Percentiles rank a stretch among this genome's conserved stretches.
phyloP scores from a whole-genome alignment of 805 yeast species.

The Sugiyamaella lignohabitans region DNA sequence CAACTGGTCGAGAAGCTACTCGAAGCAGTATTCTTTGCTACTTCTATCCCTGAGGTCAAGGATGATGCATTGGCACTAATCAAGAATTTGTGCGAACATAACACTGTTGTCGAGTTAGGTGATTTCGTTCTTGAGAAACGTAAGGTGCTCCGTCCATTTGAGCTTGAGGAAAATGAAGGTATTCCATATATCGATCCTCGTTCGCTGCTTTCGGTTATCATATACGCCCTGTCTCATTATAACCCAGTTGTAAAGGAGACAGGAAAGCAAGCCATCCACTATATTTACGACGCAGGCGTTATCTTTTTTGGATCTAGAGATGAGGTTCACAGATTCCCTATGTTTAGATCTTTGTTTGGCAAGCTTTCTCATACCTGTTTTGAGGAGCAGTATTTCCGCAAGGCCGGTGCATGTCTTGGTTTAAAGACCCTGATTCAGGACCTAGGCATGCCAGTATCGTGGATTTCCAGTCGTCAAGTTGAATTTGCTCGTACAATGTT shows the following conservation, averaged over 20 bases:
- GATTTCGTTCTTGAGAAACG: slow-evolving; percentile 63
- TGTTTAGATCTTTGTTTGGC: slow-evolving; percentile 68
- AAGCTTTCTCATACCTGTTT: slow-evolving; percentile 87
- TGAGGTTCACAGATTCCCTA: slow-evolving; percentile 63
- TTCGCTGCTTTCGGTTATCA: slow-evolving; percentile 65
- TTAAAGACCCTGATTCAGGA: slow-evolving; percentile 66
- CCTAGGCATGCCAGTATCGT: slow-evolving; percentile 56
- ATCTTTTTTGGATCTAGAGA: slow-evolving; percentile 62
- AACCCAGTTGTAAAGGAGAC: slow-evolving; percentile 60
- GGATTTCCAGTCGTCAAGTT: slow-evolving; percentile 72
- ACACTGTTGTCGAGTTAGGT: slow-evolving; percentile 69
- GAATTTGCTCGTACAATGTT: slow-evolving; percentile 82
- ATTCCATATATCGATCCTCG: slow-evolving; percentile 60
- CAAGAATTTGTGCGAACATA: slow-evolving; percentile 67
- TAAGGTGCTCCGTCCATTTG: slow-evolving; percentile 59
- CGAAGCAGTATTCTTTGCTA: slow-evolving; percentile 67
- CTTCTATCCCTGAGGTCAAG: slow-evolving; percentile 63
- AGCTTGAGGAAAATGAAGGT: slow-evolving; percentile 76
- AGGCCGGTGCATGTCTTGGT: slow-evolving; percentile 86
- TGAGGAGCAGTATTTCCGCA: slow-evolving; percentile 78
- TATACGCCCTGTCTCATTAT: slow-evolving; percentile 74
- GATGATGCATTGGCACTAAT: slow-evolving; percentile 62
- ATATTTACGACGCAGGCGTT: slow-evolving; percentile 54
- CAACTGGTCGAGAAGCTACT: slow-evolving; percentile 56
- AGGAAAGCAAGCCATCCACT: slow-evolving; percentile 61